These are phyloP conservation scores for Colletotrichum trifolii DNA, from an alignment of 2,329 filamentous ascomycete genomes.

Conservation along the genomic window DNA sequence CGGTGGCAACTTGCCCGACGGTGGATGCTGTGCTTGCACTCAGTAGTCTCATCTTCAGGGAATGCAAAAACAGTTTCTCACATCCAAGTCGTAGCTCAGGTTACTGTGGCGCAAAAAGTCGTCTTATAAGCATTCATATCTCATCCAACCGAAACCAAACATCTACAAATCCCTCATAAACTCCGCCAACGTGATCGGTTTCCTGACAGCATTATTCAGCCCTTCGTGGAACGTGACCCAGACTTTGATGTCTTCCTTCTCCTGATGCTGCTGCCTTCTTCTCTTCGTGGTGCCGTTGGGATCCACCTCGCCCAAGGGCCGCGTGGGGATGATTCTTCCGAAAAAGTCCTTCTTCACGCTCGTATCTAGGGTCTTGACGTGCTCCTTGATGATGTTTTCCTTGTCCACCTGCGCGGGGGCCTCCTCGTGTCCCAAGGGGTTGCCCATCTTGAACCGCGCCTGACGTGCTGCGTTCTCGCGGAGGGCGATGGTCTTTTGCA, in stretches of 20 bases:
- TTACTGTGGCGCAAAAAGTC: background rate
- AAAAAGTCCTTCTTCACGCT: conserved; percentile 85
- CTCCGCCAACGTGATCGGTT: conserved; percentile 84
- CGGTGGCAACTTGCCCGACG: conserved; percentile 11
- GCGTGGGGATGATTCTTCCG: conserved; percentile 72
- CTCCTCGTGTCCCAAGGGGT: conserved; percentile 37
- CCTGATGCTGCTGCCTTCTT: conserved; percentile 43
- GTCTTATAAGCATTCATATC: background rate
- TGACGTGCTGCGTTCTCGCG: conserved; percentile 75
- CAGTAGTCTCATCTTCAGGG: background rate
- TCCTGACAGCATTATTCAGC: conserved; percentile 90
- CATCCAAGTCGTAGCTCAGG: conserved; percentile 22
- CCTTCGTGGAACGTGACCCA: conserved; percentile 94
- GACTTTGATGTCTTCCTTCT: conserved; percentile 62
- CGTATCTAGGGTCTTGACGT: conserved; percentile 46
- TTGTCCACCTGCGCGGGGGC: conserved; percentile 49
- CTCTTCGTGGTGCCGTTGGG: conserved; percentile 45
- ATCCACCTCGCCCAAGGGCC: conserved; percentile 53
- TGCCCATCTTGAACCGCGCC: conserved; percentile 67
- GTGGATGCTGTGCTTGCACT: conserved; percentile 10
- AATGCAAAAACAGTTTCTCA: too few species aligned
- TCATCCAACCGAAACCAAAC: background rate
- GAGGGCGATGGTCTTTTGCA: conserved; percentile 76
- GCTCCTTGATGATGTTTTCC: conserved; percentile 48
- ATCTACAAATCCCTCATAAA: conserved; percentile 73